These are phyloP conservation scores for Physcomitrellopsis africana DNA, from an alignment of 225 moss, liverwort and hornwort species.

Conservation along the genomic window DNA sequence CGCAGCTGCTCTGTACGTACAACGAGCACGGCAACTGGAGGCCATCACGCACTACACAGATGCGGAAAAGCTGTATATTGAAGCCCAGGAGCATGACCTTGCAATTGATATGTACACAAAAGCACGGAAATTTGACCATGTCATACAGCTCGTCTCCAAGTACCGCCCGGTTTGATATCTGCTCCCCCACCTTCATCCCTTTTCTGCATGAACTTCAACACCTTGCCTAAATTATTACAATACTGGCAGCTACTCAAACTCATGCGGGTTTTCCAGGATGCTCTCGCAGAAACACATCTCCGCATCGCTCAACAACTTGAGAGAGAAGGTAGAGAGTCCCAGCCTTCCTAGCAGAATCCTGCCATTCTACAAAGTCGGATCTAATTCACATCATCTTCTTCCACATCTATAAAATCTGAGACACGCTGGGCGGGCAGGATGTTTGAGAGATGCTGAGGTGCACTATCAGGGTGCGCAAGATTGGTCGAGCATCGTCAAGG, in stretches of 20 bases:
- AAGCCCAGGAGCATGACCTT: conserved; percentile 83
- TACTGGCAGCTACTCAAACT: not conserved
- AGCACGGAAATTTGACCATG: conserved; percentile 79
- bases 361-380: not conserved
- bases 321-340: conserved; percentile 59
- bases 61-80: conserved; percentile 87
- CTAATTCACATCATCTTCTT: not conserved
- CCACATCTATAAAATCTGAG: not conserved
- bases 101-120: conserved; percentile 97
- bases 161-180: conserved; percentile 60
- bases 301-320: conserved; percentile 85
- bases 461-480: conserved; percentile 83
- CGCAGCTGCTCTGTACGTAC: conserved; percentile 72
- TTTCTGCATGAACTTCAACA: conserved; percentile 4
- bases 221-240: not conserved
- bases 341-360: not conserved
- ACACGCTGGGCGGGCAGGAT: conserved; percentile 48
- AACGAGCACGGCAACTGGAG: conserved; percentile 86
- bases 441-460: conserved; percentile 81
- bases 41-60: conserved; percentile 70
- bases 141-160: conserved; percentile 82
- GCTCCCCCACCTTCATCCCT: not conserved
- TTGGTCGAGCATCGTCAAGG: conserved; percentile 87
- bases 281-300: conserved; percentile 76
- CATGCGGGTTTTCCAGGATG: conserved; percentile 52